Base-by-base conservation (phyloP, 1,284 basidiomycete genomes). In the Fomitopsis pinicola region DNA sequence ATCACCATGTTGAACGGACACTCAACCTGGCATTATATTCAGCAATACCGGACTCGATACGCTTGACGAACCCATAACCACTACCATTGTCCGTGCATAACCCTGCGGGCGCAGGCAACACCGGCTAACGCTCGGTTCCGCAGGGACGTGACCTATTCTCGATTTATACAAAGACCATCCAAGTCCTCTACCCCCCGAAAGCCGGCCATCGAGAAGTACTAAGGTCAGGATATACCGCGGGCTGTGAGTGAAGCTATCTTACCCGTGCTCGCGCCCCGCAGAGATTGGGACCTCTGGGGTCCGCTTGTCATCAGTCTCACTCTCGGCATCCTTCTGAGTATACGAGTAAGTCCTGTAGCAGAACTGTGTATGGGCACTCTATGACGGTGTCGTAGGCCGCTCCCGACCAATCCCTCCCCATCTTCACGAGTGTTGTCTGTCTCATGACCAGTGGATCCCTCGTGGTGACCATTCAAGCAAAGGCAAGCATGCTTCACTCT, bases 261-360 rank as follows among this genome's bases (percentile, higher is more conserved):
- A 64, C 12, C 35, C 35, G 44, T 35, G 28, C 17, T 22, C 26
- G 44, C 35, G 26, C 17, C 22, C 28, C 28, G 33, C 67, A 93
- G 93, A 65, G 95, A 97, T 70, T 98, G 95, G 95, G 95, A 98
- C 75, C 81, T 98, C 42, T 98, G 95, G 95, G 95, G 95, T 1
- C 95, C 95, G 10, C 81, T 97, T 7, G 82, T 97, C 42, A 83
- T 97, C 58, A 96, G 92, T 70, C 80, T 97, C 61, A 77, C 86
- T 22, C 81, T 97, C 14, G 93, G 91, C 46, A 91, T 95, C 57
- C 88, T 97, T 77, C 83, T 97, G 17, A 96, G 92, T 64, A 77
- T 96, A 50, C 94, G 95, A 73, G 95, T 95, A 69, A 65, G 87
- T 77, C 2, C 26, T 17, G 8, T n/a, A 45, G 38, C 26, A 9